Evolutionary conservation across 2,329 filamentous ascomycete species (phyloP), one percentile per base, ranked within the genome.

Genomic region (Immersiporthe knoxdaviesiana): DNA sequence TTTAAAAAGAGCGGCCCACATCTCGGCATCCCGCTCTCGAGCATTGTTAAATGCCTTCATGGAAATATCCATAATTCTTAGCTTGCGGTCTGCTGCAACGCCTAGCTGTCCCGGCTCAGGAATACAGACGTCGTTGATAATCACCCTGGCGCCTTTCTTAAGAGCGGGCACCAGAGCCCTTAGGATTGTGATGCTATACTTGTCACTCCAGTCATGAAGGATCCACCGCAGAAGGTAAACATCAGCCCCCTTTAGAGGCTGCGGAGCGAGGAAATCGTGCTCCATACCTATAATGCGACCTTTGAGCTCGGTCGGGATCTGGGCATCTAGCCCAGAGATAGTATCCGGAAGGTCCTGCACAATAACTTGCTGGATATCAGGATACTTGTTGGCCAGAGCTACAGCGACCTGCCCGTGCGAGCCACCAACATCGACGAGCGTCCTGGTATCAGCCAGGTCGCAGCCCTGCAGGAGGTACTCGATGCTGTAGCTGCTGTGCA

Each of bases 21-120:
- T 16, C 14, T 37, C 35, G 27, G 60, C 39, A 44, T 47, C 60
- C 24, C 60, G 18, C 35, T 63, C n/a, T 14, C 60, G 21, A 44
- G 60, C 37, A 63, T 63, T 63, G 39, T 63, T 63, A n/a, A 63
- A 50, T 18, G 60, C 39, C 60, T 63, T 63, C 60, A 63, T 63
- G 10, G 37, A 50, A 1, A 63, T 47, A 32, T 63, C 60, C 60
- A 63, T 63, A 5, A 27, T n/a, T 8, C 37, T 63, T 30, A 63
- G 37, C 10, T 18, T 30, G 24, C 60, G 59, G 14, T 63, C 37
- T n/a, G n/a, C n/a, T 10, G n/a, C 50, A 54, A 54, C n/a, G 50
- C n/a, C n/a, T 6, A 54, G 50, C 24, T 54, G 50, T 8, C 56
- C 63, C 30, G 63, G 63, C 35, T 65, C 63, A n/a, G 63, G 63